Percentiles rank a stretch among this genome's conserved stretches.
Evolutionary conservation across 495 filamentous ascomycete species (phyloP).

Genomic region (Saxophila tyrrhenica): DNA sequence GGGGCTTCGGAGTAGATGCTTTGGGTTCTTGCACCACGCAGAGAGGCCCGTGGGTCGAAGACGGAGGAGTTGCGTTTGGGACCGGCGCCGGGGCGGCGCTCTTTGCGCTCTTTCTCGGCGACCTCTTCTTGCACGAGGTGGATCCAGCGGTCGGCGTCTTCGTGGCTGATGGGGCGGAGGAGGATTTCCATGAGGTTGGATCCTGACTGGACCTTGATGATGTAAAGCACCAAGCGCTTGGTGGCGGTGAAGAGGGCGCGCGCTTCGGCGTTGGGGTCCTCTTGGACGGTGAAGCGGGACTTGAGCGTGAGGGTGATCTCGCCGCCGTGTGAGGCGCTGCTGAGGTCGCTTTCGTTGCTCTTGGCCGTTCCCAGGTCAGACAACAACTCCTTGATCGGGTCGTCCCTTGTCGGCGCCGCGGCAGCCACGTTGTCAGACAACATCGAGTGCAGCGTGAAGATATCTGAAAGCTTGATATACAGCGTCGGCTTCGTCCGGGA

Average conservation of each 20-base stretch:
- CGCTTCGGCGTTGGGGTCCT: slow-evolving; percentile 77
- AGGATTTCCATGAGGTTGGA: slow-evolving; percentile 87
- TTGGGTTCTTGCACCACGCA: slow-evolving; percentile 47
- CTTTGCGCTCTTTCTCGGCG: slow-evolving; percentile 32
- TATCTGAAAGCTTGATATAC: slow-evolving; percentile 96
- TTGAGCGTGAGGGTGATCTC: slow-evolving; percentile 85
- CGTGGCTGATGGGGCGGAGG: slow-evolving; percentile 70
- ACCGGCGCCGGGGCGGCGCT: slow-evolving; percentile 30
- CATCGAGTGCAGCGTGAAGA: slow-evolving; percentile 90
- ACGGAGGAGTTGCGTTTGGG: slow-evolving; percentile 26
- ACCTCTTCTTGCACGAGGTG: slow-evolving; percentile 75
- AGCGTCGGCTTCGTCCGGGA: slow-evolving; percentile 89
- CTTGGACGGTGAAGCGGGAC: slow-evolving; percentile 18
- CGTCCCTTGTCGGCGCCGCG: slow-evolving; percentile 70
- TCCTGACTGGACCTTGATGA: slow-evolving; percentile 93
- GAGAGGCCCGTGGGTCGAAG: slow-evolving; percentile 16
- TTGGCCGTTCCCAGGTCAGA: slow-evolving; percentile 90
- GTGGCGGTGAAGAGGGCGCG: slow-evolving; percentile 96
- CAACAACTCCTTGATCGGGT: slow-evolving; percentile 81
- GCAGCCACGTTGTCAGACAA: slow-evolving; percentile 64
- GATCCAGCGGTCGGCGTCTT: slow-evolving; percentile 86
- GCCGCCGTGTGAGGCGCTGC: slow-evolving; percentile 54
- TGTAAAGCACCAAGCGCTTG: slow-evolving; percentile 92
- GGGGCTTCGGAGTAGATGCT: slow-evolving; percentile 61
- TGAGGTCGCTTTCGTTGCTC: slow-evolving; percentile 86